Percentiles rank a stretch among this genome's conserved stretches.
Conservation (phyloP, 768 basidiomycete species). For the Filobasidium wieringae region DNA sequence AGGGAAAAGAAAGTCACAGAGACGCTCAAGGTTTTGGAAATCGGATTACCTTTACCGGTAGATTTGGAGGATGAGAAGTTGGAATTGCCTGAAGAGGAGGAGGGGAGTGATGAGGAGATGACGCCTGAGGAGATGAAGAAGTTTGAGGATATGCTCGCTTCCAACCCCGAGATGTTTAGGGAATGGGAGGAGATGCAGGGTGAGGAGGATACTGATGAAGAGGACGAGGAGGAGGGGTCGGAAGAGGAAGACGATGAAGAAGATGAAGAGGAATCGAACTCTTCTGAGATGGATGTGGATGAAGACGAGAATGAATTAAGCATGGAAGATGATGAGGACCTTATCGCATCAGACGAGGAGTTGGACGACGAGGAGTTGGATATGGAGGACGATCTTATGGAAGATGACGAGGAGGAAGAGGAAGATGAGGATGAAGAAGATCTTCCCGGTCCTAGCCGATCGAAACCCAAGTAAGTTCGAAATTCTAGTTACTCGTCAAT, state of each 20-base stretch:
- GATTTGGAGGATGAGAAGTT: constrained; percentile 24
- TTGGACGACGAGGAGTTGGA: constrained; percentile 35
- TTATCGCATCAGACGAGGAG: no score
- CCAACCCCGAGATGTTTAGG: constrained; percentile 12
- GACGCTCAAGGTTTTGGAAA: constrained; percentile 55
- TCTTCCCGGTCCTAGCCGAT: neutral
- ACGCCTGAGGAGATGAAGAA: constrained; percentile 14
- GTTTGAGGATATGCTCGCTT: constrained; percentile 12
- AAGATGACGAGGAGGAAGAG: constrained; percentile 28
- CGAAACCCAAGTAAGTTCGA: constrained; percentile 23
- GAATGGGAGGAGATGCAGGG: constrained; percentile 13
- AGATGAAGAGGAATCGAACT: constrained; percentile 24
- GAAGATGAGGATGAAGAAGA: constrained; percentile 14
- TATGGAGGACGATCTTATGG: constrained; percentile 23
- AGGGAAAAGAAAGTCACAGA: constrained; percentile 58
- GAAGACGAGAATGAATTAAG: constrained; percentile 19
- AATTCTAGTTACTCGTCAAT: neutral
- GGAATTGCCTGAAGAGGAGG: constrained; percentile 20
- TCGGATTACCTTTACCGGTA: constrained; percentile 38
- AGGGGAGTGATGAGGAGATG: constrained; percentile 26
- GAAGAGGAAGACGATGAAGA: constrained; percentile 25
- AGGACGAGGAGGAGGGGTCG: constrained; percentile 22
- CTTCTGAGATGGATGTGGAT: constrained; percentile 25
- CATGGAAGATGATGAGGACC: no score
- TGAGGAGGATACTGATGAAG: constrained; percentile 41